Conservation (phyloP, 768 basidiomycete species). For the Xerocomellus intermedius region DNA sequence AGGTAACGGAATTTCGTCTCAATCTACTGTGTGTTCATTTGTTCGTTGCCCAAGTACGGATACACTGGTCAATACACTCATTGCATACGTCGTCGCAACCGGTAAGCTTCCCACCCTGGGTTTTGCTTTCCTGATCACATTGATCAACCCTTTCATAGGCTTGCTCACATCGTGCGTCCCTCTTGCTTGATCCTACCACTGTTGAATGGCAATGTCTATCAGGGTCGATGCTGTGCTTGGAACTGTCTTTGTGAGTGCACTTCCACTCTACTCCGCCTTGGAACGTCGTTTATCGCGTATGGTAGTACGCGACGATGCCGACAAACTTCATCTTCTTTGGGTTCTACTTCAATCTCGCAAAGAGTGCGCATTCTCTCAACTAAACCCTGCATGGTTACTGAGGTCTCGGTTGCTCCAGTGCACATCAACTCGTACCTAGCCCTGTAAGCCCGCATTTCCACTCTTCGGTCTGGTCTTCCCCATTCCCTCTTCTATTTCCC, state of each 20-base stretch:
- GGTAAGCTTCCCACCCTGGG: conserved; percentile 30
- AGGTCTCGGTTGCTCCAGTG: conserved; percentile 31
- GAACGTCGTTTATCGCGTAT: not conserved
- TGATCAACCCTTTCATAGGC: conserved; percentile 34
- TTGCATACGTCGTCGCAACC: conserved; percentile 54
- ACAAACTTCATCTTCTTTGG: conserved; percentile 51
- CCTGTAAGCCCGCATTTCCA: conserved; percentile 24
- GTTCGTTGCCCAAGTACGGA: conserved; percentile 41
- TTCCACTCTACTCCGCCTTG: not conserved
- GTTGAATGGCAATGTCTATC: conserved; percentile 1
- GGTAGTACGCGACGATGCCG: conserved; percentile 47
- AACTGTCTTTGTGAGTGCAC: conserved; percentile 36
- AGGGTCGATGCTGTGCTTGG: conserved; percentile 48
- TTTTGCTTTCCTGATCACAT: conserved; percentile 15
- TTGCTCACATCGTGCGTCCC: conserved; percentile 35
- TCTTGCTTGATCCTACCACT: not conserved
- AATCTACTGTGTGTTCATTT: not conserved
- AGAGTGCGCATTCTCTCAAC: conserved; percentile 38
- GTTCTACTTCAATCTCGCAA: conserved; percentile 51
- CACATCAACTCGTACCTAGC: conserved; percentile 58
- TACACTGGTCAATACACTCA: conserved; percentile 42
- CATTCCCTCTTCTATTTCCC: not conserved
- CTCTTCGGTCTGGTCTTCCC: not conserved
- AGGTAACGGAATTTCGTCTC: conserved; percentile 31
- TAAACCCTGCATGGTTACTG: not conserved